Conservation (phyloP, 2,329 filamentous ascomycete species). For the Pestalotiopsis sp. region DNA sequence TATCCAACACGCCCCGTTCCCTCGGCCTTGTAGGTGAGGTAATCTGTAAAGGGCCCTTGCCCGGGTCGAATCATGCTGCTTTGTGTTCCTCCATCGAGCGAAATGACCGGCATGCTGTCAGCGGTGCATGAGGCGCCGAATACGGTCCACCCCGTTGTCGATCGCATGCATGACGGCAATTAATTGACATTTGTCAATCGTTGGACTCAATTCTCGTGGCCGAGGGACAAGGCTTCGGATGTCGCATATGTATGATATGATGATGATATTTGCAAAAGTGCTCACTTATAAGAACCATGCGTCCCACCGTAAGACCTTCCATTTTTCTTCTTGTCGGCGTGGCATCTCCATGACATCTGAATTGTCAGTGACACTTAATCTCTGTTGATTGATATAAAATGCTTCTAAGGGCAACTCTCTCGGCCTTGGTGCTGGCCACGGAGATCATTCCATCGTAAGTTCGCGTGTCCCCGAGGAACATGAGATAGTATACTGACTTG, state of each 20-base stretch:
- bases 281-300: background rate
- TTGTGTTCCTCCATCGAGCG: background rate
- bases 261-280: background rate
- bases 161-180: background rate
- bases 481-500: background rate
- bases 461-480: background rate
- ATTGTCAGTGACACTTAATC: background rate
- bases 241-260: background rate
- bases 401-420: background rate
- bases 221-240: background rate
- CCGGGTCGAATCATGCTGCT: background rate
- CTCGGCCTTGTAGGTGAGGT: no score
- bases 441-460: background rate
- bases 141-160: background rate
- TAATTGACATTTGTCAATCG: background rate
- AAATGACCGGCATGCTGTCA: background rate
- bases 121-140: background rate
- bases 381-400: background rate
- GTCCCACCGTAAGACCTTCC: background rate
- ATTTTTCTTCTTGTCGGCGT: background rate
- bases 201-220: background rate
- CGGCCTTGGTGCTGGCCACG: background rate
- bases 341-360: background rate
- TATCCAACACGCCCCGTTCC: background rate
- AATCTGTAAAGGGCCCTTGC: background rate